phyloP scores from a whole-genome alignment of 345 rosid genomes.

The Microcos paniculata region DNA sequence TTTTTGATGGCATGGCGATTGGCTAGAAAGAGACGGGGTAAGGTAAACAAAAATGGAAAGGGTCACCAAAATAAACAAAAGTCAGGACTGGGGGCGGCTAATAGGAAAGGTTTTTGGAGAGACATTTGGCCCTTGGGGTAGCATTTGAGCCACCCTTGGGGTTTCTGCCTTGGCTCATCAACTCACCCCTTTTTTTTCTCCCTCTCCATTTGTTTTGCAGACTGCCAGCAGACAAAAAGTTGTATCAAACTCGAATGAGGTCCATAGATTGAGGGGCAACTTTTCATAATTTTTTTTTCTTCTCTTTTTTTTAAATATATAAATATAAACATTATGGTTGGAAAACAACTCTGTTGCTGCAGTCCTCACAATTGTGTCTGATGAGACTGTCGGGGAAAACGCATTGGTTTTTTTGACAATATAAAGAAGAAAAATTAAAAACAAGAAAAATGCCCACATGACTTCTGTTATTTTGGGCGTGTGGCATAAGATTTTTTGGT shows the following conservation, averaged over 20 bases:
- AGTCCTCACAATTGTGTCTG: constrained; percentile 12
- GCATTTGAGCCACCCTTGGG: constrained; percentile 43
- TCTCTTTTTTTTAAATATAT: not conserved
- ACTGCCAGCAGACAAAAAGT: constrained; percentile 14
- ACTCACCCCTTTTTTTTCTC: not conserved
- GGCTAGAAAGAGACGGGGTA: not conserved
- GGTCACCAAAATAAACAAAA: constrained; percentile 22
- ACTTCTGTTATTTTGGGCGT: not conserved
- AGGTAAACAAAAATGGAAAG: constrained; percentile 22
- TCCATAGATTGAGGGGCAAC: constrained; percentile 21
- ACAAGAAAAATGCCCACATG: not conserved
- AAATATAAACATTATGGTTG: not conserved
- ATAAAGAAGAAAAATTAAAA: not conserved
- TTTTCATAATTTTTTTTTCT: not conserved
- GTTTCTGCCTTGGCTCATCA: not conserved
- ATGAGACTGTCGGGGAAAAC: constrained; percentile 20
- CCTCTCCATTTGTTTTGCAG: not conserved
- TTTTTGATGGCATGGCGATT: not conserved
- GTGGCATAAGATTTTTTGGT: constrained; percentile 8
- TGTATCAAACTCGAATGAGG: constrained; percentile 21
- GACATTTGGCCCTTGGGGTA: constrained; percentile 45
- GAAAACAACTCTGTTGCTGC: constrained; percentile 19
- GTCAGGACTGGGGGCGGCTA: constrained; percentile 39
- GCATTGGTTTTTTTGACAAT: not conserved
- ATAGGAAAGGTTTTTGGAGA: not conserved